These are phyloP conservation scores for Dioszegia hungarica DNA, from an alignment of 768 basidiomycete genomes.

Conservation along the genomic window DNA sequence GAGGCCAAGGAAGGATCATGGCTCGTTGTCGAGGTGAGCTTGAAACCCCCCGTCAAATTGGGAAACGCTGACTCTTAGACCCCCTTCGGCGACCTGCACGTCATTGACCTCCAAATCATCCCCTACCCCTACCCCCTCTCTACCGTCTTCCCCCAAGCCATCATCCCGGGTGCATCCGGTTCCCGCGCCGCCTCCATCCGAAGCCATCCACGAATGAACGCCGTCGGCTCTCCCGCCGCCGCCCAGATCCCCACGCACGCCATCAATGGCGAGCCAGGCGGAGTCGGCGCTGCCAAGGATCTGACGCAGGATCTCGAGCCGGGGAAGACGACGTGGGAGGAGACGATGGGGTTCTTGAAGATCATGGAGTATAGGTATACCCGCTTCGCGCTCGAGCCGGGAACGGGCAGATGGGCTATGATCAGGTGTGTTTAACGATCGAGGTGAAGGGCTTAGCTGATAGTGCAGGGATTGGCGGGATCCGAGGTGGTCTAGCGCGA, in stretches of 20 bases:
- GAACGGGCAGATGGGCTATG: conserved; percentile 74
- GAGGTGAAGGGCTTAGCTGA: neutral
- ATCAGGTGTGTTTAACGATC: conserved; percentile 58
- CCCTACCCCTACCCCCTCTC: conserved; percentile 71
- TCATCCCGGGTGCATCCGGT: conserved; percentile 14
- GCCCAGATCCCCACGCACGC: conserved; percentile 13
- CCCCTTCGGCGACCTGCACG: conserved; percentile 70
- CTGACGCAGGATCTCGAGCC: conserved; percentile 47
- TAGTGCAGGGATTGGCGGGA: conserved; percentile 80
- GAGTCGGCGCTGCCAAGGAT: conserved; percentile 46
- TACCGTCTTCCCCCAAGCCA: conserved; percentile 64
- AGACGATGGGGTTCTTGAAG: conserved; percentile 54
- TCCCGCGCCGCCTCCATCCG: conserved; percentile 25
- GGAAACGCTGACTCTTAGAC: conserved; percentile 56
- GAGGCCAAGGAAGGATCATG: conserved; percentile 59
- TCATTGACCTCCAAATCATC: conserved; percentile 67
- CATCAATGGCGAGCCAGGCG: conserved; percentile 25
- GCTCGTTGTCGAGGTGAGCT: conserved; percentile 77
- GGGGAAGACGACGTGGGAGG: conserved; percentile 48
- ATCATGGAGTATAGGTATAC: conserved; percentile 89
- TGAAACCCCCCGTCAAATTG: neutral
- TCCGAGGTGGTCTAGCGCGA: conserved; percentile 62
- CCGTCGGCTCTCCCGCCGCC: conserved; percentile 9
- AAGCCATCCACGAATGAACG: conserved; percentile 1
- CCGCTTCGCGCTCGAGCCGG: conserved; percentile 78